Evolutionary conservation across 805 yeast species (phyloP).

Genomic region (Tetrapisispora taiwanensis): DNA sequence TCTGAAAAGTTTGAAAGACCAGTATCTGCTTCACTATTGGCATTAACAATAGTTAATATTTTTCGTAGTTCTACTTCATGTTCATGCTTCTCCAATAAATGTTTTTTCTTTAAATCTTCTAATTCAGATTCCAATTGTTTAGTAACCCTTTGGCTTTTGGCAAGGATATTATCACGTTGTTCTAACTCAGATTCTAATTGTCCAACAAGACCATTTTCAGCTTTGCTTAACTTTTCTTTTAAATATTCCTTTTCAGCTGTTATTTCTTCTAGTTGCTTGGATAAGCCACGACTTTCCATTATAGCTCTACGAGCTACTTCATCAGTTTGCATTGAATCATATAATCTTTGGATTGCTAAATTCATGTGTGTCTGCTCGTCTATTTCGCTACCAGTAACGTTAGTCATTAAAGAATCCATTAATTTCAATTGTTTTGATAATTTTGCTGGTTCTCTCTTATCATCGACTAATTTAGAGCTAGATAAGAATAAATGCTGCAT

Average conservation of each 20-base stretch:
- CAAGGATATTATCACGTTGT: constrained; percentile 59
- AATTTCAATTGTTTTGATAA: constrained; percentile 35
- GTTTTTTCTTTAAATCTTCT: constrained; percentile 54
- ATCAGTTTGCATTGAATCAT: constrained; percentile 74
- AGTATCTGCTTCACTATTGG: constrained; percentile 26
- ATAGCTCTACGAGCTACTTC: constrained; percentile 76
- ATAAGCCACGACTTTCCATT: constrained; percentile 46
- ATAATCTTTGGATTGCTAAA: constrained; percentile 68
- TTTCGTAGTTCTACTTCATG: constrained; percentile 73
- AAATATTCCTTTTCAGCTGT: constrained; percentile 53
- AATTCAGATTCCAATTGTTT: constrained; percentile 54
- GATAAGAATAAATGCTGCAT: constrained; percentile 28
- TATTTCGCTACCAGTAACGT: constrained; percentile 42
- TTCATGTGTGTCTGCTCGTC: constrained; percentile 60
- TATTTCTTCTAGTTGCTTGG: constrained; percentile 38
- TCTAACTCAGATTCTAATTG: constrained; percentile 53
- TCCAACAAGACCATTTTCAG: constrained; percentile 73
- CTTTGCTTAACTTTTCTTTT: constrained; percentile 56
- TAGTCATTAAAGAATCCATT: constrained; percentile 62
- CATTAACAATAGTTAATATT: constrained; percentile 53
- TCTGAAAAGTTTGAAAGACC: constrained; percentile 4
- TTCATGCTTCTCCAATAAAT: constrained; percentile 55
- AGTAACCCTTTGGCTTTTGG: constrained; percentile 53
- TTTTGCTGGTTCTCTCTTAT: constrained; percentile 20
- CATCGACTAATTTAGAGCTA: constrained; percentile 19